phyloP scores from a whole-genome alignment of 805 yeast genomes.

The Kluyveromyces siamensis region DNA sequence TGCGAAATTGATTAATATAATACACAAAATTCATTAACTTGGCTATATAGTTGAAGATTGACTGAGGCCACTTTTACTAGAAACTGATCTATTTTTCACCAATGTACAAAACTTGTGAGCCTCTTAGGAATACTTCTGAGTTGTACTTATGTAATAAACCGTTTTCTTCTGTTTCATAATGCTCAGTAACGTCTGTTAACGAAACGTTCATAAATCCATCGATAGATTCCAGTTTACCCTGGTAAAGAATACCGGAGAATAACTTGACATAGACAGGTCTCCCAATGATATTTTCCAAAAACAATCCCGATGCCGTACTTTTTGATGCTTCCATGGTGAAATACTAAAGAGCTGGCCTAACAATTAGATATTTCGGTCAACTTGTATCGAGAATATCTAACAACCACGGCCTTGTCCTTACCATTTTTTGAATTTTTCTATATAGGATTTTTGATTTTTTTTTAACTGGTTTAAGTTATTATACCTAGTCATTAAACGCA shows the following conservation, averaged over 20 bases:
- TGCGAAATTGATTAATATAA: too few species aligned
- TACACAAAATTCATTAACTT: not conserved
- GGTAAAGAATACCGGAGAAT: slow-evolving; percentile 79
- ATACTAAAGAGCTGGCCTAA: not conserved
- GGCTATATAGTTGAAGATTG: not conserved
- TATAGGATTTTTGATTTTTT: not conserved
- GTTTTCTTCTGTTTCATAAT: slow-evolving; percentile 24
- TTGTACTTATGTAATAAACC: slow-evolving; percentile 25
- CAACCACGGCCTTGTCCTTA: too few species aligned
- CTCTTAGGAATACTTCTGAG: slow-evolving; percentile 29
- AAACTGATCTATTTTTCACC: slow-evolving; percentile 20
- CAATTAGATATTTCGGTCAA: not conserved
- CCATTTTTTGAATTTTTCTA: not conserved
- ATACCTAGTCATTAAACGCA: too few species aligned
- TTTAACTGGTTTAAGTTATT: too few species aligned
- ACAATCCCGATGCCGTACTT: slow-evolving; percentile 55
- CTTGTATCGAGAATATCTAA: too few species aligned
- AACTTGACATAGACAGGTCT: slow-evolving; percentile 73
- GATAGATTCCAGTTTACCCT: slow-evolving; percentile 70
- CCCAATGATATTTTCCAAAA: slow-evolving; percentile 72
- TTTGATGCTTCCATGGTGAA: not conserved
- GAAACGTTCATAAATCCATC: slow-evolving; percentile 97
- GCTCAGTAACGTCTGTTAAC: slow-evolving; percentile 66
- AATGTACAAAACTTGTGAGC: slow-evolving; percentile 30
- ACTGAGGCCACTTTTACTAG: not conserved